Evolutionary conservation across 768 basidiomycete genomes (phyloP), one percentile per base, ranked within the genome.

Genomic region (Agaricus subrufescens): DNA sequence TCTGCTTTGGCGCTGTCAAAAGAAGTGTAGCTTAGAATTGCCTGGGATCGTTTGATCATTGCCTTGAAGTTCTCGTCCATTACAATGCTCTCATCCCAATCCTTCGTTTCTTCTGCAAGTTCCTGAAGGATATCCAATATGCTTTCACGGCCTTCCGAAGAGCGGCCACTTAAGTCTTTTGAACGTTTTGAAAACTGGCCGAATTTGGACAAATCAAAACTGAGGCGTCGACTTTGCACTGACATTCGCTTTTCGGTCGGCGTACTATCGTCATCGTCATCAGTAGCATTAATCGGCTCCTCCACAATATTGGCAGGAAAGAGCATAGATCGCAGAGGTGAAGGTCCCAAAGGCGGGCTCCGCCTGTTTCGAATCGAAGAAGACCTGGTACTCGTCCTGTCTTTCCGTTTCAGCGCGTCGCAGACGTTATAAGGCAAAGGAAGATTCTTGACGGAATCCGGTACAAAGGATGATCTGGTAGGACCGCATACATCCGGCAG

Each of bases 71-170:
- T 74, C 38, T 74, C 64, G 58, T 79, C 74, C 65, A 80, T 69
- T 59, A 77, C 78, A 37, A 81, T 62, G 56, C 71, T 75, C 14
- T 72, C 66, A 58, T 81, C 80, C 81, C 81, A 82, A 38, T 73
- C 73, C 48, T 68, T 78, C 15, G 78, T 76, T 60, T 79, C 79
- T 45, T 77, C 73, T 1, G 76, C 75, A 37, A 82, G 71, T 61
- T 81, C 78, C 14, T 72, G 71, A 31, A 82, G 75, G 12, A 82
- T 69, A 9, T 67, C 71, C 30, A 77, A 62, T 37, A 80, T 61
- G 29, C 66, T 64, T 47, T 73, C 67, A 5, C 70, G 53, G 27
- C 50, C 45, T 14, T 37, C 55, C 3, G 26, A 15, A 4, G 48
- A 45, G 14, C 26, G 12, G 3, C 26, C n/a, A 12, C 11, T 10